These are phyloP conservation scores for Russula olivacea DNA, from an alignment of 768 basidiomycete species.

Conservation along the genomic window DNA sequence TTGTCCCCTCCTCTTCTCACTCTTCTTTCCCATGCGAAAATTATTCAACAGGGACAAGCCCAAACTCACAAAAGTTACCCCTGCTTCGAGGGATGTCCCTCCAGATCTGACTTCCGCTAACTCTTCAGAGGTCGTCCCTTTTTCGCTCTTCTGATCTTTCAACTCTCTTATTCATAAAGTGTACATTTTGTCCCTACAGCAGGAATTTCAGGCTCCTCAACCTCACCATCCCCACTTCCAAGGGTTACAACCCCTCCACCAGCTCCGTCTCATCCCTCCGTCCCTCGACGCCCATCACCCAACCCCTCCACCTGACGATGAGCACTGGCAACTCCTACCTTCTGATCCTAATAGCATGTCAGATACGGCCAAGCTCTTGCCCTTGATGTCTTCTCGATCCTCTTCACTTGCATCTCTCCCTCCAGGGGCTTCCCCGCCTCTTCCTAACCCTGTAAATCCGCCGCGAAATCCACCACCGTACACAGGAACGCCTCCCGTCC, in stretches of 20 bases:
- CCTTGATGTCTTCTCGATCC: constrained; percentile 39
- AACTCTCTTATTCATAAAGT: background rate
- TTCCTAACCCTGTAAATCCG: constrained; percentile 27
- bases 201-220: constrained; percentile 16
- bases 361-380: constrained; percentile 24
- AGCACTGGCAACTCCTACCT: constrained; percentile 41
- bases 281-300: constrained; percentile 29
- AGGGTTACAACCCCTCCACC: constrained; percentile 13
- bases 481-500: background rate
- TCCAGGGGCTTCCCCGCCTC: constrained; percentile 40
- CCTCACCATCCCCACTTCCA: constrained; percentile 7
- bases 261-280: constrained; percentile 14
- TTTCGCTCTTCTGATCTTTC: background rate
- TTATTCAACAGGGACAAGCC: constrained; percentile 49
- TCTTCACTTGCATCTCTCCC: constrained; percentile 48
- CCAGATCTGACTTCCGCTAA: constrained; percentile 32
- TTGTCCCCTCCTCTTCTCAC: background rate
- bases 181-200: background rate
- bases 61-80: constrained; percentile 34
- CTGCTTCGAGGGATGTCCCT: constrained; percentile 28
- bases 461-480: constrained; percentile 20
- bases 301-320: constrained; percentile 34
- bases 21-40: constrained; percentile 45
- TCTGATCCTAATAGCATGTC: constrained; percentile 27
- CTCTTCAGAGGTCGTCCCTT: constrained; percentile 27